A percentile compares a stretch with the other conserved stretches of the same genome.
These are phyloP conservation scores for Euryodendron excelsum DNA, from an alignment of 148 eudicot genomes.

Conservation along the genomic window DNA sequence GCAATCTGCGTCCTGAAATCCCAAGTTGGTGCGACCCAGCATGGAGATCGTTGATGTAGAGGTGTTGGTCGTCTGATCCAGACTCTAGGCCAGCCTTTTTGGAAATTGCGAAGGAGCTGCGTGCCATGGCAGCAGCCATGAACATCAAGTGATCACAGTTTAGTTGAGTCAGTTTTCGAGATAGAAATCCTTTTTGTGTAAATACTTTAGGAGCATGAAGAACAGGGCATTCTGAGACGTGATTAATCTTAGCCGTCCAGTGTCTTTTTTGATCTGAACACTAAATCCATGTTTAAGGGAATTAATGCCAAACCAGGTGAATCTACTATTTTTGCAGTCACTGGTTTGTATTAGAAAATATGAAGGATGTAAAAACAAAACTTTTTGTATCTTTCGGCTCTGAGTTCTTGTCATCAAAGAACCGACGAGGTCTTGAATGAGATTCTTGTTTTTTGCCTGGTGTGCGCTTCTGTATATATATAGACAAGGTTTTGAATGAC, in stretches of 20 bases:
- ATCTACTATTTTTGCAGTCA: not conserved
- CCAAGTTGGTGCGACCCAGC: constrained; percentile 44
- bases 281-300: not conserved
- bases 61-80: constrained; percentile 41
- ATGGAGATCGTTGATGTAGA: constrained; percentile 54
- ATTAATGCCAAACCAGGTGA: constrained; percentile 10
- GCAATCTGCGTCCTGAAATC: constrained; percentile 35
- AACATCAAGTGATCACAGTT: constrained; percentile 23
- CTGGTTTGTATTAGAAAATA: constrained; percentile 1
- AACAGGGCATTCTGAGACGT: constrained; percentile 15
- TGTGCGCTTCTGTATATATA: no score
- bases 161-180: no score
- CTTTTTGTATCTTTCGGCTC: not conserved
- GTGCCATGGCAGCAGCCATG: constrained; percentile 25
- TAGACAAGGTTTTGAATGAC: no score
- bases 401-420: not conserved
- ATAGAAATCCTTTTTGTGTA: no score
- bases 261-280: constrained; percentile 2
- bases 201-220: not conserved
- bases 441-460: not conserved
- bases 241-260: constrained; percentile 8
- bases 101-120: constrained; percentile 27
- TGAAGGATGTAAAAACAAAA: not conserved
- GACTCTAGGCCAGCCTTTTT: constrained; percentile 25
- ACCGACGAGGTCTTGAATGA: not conserved